phyloP scores from a whole-genome alignment of 108 stramenopile genomes.

The Cyclotella distinguenda region DNA sequence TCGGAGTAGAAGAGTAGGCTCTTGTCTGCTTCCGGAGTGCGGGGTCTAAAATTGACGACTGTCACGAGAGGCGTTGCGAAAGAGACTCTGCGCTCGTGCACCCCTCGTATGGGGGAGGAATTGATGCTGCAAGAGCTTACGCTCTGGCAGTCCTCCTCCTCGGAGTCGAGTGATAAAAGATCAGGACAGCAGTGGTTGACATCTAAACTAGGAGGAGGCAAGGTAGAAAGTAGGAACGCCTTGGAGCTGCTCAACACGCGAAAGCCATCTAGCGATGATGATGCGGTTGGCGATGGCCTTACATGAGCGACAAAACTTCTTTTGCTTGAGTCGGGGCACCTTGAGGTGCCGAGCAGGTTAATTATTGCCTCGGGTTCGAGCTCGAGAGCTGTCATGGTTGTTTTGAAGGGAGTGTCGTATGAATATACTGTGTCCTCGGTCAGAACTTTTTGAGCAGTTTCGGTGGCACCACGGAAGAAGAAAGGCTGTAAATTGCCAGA shows the following conservation, averaged over 20 bases:
- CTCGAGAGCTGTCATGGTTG: slow-evolving; percentile 30
- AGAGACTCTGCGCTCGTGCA: slow-evolving; percentile 56
- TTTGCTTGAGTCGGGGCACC: slow-evolving; percentile 19
- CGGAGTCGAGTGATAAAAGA: slow-evolving; percentile 37
- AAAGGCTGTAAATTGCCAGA: too few species aligned
- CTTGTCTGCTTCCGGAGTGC: slow-evolving; percentile 49
- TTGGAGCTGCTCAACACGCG: not conserved
- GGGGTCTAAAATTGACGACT: slow-evolving; percentile 65
- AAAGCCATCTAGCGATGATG: slow-evolving; percentile 2
- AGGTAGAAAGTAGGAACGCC: not conserved
- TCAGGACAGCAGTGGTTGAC: slow-evolving; percentile 43
- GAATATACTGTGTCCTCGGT: too few species aligned
- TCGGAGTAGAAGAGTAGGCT: slow-evolving; percentile 59
- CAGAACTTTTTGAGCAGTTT: too few species aligned
- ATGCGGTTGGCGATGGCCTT: slow-evolving; percentile 22
- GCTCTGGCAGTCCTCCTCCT: slow-evolving; percentile 44
- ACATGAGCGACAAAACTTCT: not conserved
- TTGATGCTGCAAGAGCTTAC: slow-evolving; percentile 57
- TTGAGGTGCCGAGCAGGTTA: slow-evolving; percentile 38
- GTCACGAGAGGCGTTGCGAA: slow-evolving; percentile 70
- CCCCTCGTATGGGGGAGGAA: slow-evolving; percentile 33
- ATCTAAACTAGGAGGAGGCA: not conserved
- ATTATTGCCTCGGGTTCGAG: slow-evolving; percentile 72
- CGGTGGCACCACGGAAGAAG: too few species aligned
- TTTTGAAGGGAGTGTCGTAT: not conserved